Percentiles rank a stretch among this genome's conserved stretches.
phyloP scores from a whole-genome alignment of 768 basidiomycete species.

The Boletus pseudopeckii region DNA sequence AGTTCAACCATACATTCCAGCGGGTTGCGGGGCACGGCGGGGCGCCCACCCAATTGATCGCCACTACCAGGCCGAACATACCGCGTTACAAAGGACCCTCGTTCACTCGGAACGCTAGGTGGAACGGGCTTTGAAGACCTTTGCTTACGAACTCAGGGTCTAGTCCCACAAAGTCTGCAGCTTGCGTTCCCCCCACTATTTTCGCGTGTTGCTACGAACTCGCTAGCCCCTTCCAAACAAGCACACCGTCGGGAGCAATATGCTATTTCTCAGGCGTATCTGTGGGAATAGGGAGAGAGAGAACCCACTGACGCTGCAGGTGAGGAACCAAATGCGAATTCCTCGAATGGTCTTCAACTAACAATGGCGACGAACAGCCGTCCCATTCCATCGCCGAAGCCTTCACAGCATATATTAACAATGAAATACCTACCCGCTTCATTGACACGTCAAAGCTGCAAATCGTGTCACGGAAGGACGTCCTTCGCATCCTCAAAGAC shows the following conservation, averaged over 20 bases:
- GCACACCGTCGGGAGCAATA: background rate
- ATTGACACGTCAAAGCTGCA: slow-evolving; percentile 7
- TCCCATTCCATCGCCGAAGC: background rate
- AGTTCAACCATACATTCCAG: too few species aligned
- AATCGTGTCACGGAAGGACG: slow-evolving; percentile 2
- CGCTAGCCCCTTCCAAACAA: background rate
- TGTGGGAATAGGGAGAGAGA: background rate
- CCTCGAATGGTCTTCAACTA: background rate
- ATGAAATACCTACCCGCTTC: slow-evolving; percentile 9
- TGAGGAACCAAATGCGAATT: background rate
- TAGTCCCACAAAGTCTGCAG: too few species aligned
- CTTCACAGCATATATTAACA: slow-evolving; percentile 12
- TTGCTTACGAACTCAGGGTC: too few species aligned
- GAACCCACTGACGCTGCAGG: background rate
- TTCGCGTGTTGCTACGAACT: too few species aligned
- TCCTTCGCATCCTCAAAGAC: slow-evolving; percentile 8
- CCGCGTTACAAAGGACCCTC: too few species aligned
- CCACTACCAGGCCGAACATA: too few species aligned
- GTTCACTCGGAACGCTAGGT: background rate
- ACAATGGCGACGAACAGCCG: background rate
- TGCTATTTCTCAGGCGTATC: background rate
- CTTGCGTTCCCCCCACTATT: background rate
- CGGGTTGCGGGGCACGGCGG: too few species aligned
- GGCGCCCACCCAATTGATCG: too few species aligned
- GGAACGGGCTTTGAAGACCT: too few species aligned